Evolutionary conservation across 176 grass and related monocot species (phyloP).

Genomic region (Secale cereale): DNA sequence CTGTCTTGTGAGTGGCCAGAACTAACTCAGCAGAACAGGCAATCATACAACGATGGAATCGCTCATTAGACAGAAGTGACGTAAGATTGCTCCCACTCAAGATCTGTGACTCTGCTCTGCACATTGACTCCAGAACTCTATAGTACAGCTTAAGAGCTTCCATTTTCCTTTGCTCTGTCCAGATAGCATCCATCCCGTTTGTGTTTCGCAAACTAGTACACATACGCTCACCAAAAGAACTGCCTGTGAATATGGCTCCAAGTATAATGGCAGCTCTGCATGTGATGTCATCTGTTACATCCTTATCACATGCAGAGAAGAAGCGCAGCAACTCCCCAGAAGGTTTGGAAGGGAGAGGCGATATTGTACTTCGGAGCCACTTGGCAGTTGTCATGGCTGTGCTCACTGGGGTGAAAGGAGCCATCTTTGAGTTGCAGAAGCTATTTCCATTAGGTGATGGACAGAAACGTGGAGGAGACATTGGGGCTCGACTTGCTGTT

Average conservation of each 20-base stretch:
- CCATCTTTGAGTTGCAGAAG: conserved; percentile 52
- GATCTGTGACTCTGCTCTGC: conserved; percentile 79
- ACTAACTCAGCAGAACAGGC: conserved; percentile 94
- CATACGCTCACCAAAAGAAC: conserved; percentile 61
- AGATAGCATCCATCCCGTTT: conserved; percentile 84
- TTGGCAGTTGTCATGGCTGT: conserved; percentile 95
- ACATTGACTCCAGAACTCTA: conserved; percentile 89
- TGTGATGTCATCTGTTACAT: conserved; percentile 61
- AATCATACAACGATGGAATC: conserved; percentile 97
- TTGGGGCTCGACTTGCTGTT: conserved; percentile 63
- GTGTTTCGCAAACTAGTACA: conserved; percentile 42
- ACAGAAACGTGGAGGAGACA: conserved; percentile 79
- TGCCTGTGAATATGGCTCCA: conserved; percentile 73
- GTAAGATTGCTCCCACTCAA: conserved; percentile 78
- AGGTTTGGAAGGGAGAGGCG: conserved; percentile 76
- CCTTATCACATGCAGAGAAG: conserved; percentile 71
- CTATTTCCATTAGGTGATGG: conserved; percentile 44
- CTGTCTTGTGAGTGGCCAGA: conserved; percentile 94
- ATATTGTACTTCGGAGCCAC: conserved; percentile 80
- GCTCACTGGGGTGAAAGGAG: conserved; percentile 90
- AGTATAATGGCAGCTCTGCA: conserved; percentile 83
- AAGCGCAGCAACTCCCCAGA: conserved; percentile 70
- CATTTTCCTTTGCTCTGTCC: conserved; percentile 96
- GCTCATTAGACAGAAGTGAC: conserved; percentile 76
- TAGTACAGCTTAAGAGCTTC: conserved; percentile 90